Percentiles rank a stretch among this genome's conserved stretches.
These are phyloP conservation scores for Pythium aphanidermatum DNA, from an alignment of 352 stramenopile species.

Conservation along the genomic window DNA sequence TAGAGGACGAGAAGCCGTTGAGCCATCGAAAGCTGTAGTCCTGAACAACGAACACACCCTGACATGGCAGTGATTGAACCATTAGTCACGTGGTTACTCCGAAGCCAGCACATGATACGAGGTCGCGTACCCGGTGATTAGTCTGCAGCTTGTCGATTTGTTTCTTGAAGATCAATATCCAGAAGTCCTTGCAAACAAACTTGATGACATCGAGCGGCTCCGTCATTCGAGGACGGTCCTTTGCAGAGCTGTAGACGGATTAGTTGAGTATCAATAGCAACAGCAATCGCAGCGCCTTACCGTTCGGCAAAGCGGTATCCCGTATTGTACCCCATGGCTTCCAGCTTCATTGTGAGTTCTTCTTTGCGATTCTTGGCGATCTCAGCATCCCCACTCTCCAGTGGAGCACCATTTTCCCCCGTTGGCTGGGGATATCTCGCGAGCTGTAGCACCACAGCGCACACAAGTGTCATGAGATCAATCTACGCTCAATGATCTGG, in stretches of 20 bases:
- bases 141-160: slow-evolving; percentile 98
- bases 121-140: slow-evolving; percentile 88
- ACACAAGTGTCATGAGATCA: not conserved
- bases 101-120: too few species aligned
- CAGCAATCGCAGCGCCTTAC: slow-evolving; percentile 16
- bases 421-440: slow-evolving; percentile 50
- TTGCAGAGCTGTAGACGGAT: slow-evolving; percentile 27
- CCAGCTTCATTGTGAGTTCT: slow-evolving; percentile 73
- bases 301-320: slow-evolving; percentile 80
- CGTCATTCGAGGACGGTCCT: slow-evolving; percentile 72
- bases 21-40: slow-evolving; percentile 95
- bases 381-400: slow-evolving; percentile 32
- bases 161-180: slow-evolving; percentile 96
- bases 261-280: not conserved
- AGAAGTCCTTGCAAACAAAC: slow-evolving; percentile 98
- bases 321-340: slow-evolving; percentile 84
- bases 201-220: slow-evolving; percentile 95
- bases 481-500: too few species aligned
- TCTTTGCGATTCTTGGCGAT: slow-evolving; percentile 58
- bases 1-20: slow-evolving; percentile 66
- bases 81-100: not conserved
- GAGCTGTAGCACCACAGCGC: slow-evolving; percentile 30
- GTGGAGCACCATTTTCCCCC: slow-evolving; percentile 13
- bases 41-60: slow-evolving; percentile 93
- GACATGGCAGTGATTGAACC: not conserved